phyloP scores from a whole-genome alignment of 2,329 filamentous ascomycete genomes.

The Colletotrichum phormii region DNA sequence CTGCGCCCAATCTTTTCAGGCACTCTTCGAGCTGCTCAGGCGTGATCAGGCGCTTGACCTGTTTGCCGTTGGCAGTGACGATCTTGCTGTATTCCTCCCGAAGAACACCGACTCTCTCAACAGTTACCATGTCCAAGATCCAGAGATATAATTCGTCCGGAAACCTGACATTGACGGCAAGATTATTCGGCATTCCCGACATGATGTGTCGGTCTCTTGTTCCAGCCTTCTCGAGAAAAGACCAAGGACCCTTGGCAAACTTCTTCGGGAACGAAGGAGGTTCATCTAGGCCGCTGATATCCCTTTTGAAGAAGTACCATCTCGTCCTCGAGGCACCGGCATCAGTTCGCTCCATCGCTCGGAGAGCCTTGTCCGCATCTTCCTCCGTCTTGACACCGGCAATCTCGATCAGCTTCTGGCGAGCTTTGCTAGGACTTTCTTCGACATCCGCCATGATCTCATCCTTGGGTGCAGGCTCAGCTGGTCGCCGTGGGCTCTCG shows the following conservation, averaged over 20 bases:
- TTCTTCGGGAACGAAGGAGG: slow-evolving; percentile 51
- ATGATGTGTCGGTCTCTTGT: slow-evolving; percentile 69
- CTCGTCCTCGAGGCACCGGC: slow-evolving; percentile 46
- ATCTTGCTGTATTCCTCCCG: slow-evolving; percentile 71
- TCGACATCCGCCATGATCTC: slow-evolving; percentile 40
- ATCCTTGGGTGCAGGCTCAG: slow-evolving; percentile 48
- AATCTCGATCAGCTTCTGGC: slow-evolving; percentile 36
- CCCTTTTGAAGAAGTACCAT: slow-evolving; percentile 64
- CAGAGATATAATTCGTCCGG: slow-evolving; percentile 76
- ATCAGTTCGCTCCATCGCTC: slow-evolving; percentile 64
- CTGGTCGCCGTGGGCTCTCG: slow-evolving; percentile 62
- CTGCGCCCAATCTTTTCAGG: slow-evolving; percentile 70
- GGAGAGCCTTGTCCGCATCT: slow-evolving; percentile 56
- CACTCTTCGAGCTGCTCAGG: slow-evolving; percentile 60
- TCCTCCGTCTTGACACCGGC: slow-evolving; percentile 49
- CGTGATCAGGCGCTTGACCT: slow-evolving; percentile 58
- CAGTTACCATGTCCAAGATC: slow-evolving; percentile 70
- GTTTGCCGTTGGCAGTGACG: slow-evolving; percentile 56
- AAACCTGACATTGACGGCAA: slow-evolving; percentile 53
- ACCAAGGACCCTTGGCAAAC: slow-evolving; percentile 56
- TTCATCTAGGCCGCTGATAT: slow-evolving; percentile 40
- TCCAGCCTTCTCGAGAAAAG: slow-evolving; percentile 59
- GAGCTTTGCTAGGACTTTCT: slow-evolving; percentile 28
- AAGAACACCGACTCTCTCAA: slow-evolving; percentile 66
- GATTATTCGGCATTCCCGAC: slow-evolving; percentile 70